Evolutionary conservation across 2,329 filamentous ascomycete genomes (phyloP).

Genomic region (Colletotrichum chlorophyti): DNA sequence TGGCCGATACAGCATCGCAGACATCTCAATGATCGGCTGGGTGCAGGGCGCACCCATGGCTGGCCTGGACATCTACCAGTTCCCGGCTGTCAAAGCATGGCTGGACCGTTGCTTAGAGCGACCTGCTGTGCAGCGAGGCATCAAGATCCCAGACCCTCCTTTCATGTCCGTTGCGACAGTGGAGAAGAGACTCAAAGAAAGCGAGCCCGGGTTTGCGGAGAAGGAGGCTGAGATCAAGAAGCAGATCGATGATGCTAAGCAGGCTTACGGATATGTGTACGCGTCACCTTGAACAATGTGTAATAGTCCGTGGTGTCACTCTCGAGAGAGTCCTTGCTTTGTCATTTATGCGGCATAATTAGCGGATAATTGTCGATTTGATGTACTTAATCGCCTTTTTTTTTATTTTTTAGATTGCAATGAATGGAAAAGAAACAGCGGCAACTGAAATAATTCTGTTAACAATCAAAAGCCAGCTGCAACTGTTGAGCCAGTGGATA

Average conservation of each 20-base stretch:
- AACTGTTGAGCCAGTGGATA: too few species aligned
- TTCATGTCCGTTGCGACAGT: constrained; percentile 47
- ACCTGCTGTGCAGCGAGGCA: constrained; percentile 68
- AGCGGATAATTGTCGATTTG: too few species aligned
- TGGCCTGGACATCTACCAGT: constrained; percentile 69
- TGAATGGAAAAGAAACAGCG: too few species aligned
- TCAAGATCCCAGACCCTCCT: constrained; percentile 61
- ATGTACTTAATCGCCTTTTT: too few species aligned
- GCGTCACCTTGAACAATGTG: constrained; percentile 30
- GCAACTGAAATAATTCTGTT: too few species aligned
- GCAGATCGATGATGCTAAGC: constrained; percentile 37
- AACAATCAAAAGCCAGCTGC: too few species aligned
- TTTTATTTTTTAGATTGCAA: too few species aligned
- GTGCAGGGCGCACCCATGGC: constrained; percentile 59
- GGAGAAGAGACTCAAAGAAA: constrained; percentile 45
- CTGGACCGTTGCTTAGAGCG: constrained; percentile 65
- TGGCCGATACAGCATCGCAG: constrained; percentile 70
- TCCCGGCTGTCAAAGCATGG: constrained; percentile 73
- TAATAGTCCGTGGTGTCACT: too few species aligned
- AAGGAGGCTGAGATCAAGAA: constrained; percentile 43
- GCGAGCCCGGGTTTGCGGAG: constrained; percentile 55
- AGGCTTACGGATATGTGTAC: constrained; percentile 42
- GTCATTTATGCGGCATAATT: too few species aligned
- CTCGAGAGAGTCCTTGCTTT: too few species aligned
- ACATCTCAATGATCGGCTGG: constrained; percentile 79